Base-by-base conservation (phyloP, 805 yeast species). In the Priceomyces medius region DNA sequence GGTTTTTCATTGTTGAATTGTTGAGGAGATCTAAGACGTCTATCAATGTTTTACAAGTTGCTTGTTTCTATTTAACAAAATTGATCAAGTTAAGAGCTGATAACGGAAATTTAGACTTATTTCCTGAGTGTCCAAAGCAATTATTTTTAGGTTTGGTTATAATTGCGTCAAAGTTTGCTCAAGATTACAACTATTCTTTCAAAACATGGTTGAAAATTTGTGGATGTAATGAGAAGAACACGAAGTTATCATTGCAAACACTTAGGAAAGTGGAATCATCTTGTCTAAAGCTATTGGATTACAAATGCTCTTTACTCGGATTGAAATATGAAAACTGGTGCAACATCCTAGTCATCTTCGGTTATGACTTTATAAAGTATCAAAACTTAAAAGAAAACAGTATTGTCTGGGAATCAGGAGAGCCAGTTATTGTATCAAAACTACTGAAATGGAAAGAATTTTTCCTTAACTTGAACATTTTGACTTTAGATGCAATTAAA, bases 121-220 rank as follows among this genome's bases (percentile, higher is more conserved):
- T 46, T 13, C 49, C 54, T n/a, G 35, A 28, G 14, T 81, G 85
- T 53, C 83, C 88, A 6, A 80, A 85, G 51, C 77, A 85, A 46
- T 73, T 80, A 31, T 81, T 88, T 47, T 69, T 88, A 45, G 76
- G 82, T 2, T 76, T 86, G 53, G 59, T 88, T 40, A 84, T 87
- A 40, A 65, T 88, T 28, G 81, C 93, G 3, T 76, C 83, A 39
- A 88, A 88, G 57, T 85, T 80, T 58, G 69, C 75, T 45, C 88
- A 81, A 55, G 96, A 88, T 61, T 76, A 79, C 38, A 83, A 82
- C 56, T 85, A 77, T 60, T 71, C 85, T 21, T 72, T 84, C 50
- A 73, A 71, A 46, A 77, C 85, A 4, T 88, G 96, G 96, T 68
- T 83, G 38, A 77, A 79, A 56, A 81, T 88, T 37, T 76, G 88